Conservation (phyloP, 1,139 yeast species). For the Geotrichum armillariae region DNA sequence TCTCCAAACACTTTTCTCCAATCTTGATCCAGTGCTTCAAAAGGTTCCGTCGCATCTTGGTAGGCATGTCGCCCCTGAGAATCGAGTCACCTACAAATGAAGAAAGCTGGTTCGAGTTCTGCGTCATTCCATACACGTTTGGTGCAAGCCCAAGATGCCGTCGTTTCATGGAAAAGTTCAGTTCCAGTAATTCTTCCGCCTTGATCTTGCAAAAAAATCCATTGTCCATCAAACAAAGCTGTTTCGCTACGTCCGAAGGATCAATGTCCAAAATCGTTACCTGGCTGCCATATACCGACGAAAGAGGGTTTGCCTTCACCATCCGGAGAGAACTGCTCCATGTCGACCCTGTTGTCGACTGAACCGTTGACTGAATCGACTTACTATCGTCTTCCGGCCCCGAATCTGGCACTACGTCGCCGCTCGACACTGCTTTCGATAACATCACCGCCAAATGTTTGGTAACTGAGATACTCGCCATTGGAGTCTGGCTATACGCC, state of each 20-base stretch:
- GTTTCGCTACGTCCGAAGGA: slow-evolving; percentile 81
- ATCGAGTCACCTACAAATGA: slow-evolving; percentile 83
- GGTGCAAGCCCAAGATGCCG: slow-evolving; percentile 63
- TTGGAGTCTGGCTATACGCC: slow-evolving; percentile 16
- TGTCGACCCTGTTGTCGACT: slow-evolving; percentile 6
- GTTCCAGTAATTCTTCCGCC: slow-evolving; percentile 73
- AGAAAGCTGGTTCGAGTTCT: slow-evolving; percentile 76
- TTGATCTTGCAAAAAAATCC: slow-evolving; percentile 64
- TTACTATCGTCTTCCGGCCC: slow-evolving; percentile 3
- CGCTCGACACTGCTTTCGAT: slow-evolving; percentile 10
- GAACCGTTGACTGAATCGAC: neutral
- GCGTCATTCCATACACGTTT: slow-evolving; percentile 64
- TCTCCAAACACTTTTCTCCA: slow-evolving; percentile 73
- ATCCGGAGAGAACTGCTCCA: slow-evolving; percentile 26
- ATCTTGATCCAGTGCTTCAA: slow-evolving; percentile 82
- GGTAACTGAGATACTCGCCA: slow-evolving; percentile 6
- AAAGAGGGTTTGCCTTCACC: slow-evolving; percentile 21
- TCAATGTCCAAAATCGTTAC: slow-evolving; percentile 60
- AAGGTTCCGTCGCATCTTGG: slow-evolving; percentile 55
- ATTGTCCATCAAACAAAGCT: slow-evolving; percentile 77
- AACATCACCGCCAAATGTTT: slow-evolving; percentile 13
- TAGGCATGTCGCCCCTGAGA: slow-evolving; percentile 39
- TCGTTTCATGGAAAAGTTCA: slow-evolving; percentile 66
- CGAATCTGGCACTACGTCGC: slow-evolving; percentile 1
- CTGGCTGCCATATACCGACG: slow-evolving; percentile 1